These are phyloP conservation scores for Thielaviopsis ethacetica DNA, from an alignment of 2,329 filamentous ascomycete species.

Conservation along the genomic window DNA sequence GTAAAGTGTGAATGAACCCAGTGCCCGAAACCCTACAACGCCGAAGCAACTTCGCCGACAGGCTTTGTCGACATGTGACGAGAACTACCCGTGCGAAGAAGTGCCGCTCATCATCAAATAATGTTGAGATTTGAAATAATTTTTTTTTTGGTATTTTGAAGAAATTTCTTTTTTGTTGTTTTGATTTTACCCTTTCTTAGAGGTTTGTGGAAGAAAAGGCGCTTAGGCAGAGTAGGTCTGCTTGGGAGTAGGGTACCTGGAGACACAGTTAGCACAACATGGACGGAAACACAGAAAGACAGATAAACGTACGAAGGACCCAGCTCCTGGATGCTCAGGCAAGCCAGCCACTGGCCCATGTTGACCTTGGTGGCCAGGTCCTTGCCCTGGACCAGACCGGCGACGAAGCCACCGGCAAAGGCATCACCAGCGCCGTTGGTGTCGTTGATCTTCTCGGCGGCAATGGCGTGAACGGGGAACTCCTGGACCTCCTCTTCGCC, in stretches of 20 bases:
- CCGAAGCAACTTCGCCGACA: neutral
- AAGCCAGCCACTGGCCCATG: slow-evolving; percentile 92
- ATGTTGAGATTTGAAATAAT: slow-evolving; percentile 11
- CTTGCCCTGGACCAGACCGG: slow-evolving; percentile 76
- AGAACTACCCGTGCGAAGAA: neutral
- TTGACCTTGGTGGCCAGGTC: slow-evolving; percentile 62
- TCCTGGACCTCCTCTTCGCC: slow-evolving; percentile 54
- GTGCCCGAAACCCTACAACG: slow-evolving; percentile 12
- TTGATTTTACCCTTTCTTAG: neutral
- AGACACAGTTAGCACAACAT: neutral
- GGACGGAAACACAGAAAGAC: neutral
- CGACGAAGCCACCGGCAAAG: slow-evolving; percentile 86
- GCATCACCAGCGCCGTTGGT: slow-evolving; percentile 95
- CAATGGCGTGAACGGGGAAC: slow-evolving; percentile 68
- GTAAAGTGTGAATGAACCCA: slow-evolving; percentile 9
- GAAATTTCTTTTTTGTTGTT: neutral
- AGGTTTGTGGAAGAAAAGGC: neutral
- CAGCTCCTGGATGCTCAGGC: slow-evolving; percentile 83
- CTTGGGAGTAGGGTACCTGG: slow-evolving; percentile 68
- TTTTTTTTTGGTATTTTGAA: neutral
- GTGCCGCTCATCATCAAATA: neutral
- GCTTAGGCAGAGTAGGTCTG: slow-evolving; percentile 44
- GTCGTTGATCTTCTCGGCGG: slow-evolving; percentile 68
- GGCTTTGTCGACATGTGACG: neutral
- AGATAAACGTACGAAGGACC: slow-evolving; percentile 69